Evolutionary conservation across 139 green algal genomes (phyloP), one percentile per base, ranked within the genome.

Genomic region (Pycnococcus provasolii): DNA sequence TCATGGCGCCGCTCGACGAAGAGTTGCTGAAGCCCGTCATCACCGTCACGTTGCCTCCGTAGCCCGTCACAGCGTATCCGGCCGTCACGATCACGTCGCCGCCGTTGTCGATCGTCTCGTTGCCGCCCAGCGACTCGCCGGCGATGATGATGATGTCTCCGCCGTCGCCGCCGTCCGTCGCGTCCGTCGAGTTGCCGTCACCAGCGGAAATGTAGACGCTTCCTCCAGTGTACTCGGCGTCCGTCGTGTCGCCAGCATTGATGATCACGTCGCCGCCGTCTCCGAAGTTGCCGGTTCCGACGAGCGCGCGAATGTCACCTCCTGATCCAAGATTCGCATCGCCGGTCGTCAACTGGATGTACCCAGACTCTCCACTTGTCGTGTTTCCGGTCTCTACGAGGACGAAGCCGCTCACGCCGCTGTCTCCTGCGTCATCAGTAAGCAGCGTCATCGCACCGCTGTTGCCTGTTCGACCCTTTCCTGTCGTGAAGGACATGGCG

Each of bases 401-500:
- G 11, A 73, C 46, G 57, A 11, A 60, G 7, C 67, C 60, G 42
- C 50, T 55, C 26, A 69, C 26, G 4, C 60, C 60, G 13, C 8
- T 11, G 42, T 60, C 55, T 8, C 60, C 60, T 9, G 69, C 52
- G 51, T 67, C 37, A 13, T 45, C 66, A 4, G 66, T 67, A 15
- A 39, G 7, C 42, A 73, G 5, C 26, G 55, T 66, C 6, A 73
- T 52, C n/a, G 42, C 39, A 4, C 66, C 66, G 26, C 37, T 67
- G 55, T 54, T 60, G 13, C 39, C 42, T 43, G 43, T 58, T 45
- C 42, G 37, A 3, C 41, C 57, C 13, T 71, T 42, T 8, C 26
- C 54, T 39, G 65, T 65, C 65, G 43, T 68, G 37, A 71, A 41
- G 65, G 42, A 45, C n/a, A 71, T 51, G 13, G 50, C 13, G 11